phyloP scores from a whole-genome alignment of 495 filamentous ascomycete species.

The Penicillium silybi region DNA sequence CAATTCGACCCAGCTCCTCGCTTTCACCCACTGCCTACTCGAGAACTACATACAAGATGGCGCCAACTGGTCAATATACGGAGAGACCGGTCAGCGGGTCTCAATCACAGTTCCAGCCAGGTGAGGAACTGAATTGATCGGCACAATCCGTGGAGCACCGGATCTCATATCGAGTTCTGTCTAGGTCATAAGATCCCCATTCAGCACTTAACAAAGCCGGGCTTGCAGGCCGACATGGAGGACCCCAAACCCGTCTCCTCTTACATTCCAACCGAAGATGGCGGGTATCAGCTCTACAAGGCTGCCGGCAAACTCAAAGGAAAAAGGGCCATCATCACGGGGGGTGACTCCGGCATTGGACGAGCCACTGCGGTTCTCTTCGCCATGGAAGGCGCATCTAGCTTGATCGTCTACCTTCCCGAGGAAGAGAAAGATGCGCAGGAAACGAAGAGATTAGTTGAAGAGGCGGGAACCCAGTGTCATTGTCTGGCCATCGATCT shows the following conservation, averaged over 20 bases:
- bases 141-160: neutral
- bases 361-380: slow-evolving; percentile 75
- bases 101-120: slow-evolving; percentile 26
- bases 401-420: slow-evolving; percentile 68
- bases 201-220: slow-evolving; percentile 63
- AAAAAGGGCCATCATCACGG: slow-evolving; percentile 76
- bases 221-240: slow-evolving; percentile 63
- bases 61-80: slow-evolving; percentile 13
- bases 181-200: slow-evolving; percentile 68
- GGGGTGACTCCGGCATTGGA: slow-evolving; percentile 83
- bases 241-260: slow-evolving; percentile 59
- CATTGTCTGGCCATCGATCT: slow-evolving; percentile 61
- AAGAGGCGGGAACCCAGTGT: slow-evolving; percentile 61
- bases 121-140: slow-evolving; percentile 2
- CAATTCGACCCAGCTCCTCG: too few relatives aligned
- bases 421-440: slow-evolving; percentile 76
- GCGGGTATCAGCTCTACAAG: slow-evolving; percentile 70
- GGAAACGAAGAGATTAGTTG: slow-evolving; percentile 68
- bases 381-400: slow-evolving; percentile 79
- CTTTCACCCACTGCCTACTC: too few relatives aligned
- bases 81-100: slow-evolving; percentile 23
- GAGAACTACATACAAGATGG: slow-evolving; percentile 7
- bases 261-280: slow-evolving; percentile 64
- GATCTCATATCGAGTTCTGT: neutral
- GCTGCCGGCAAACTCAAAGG: slow-evolving; percentile 73